Evolutionary conservation across 2,329 filamentous ascomycete genomes (phyloP).

Genomic region (Phyllosticta paracitricarpa): DNA sequence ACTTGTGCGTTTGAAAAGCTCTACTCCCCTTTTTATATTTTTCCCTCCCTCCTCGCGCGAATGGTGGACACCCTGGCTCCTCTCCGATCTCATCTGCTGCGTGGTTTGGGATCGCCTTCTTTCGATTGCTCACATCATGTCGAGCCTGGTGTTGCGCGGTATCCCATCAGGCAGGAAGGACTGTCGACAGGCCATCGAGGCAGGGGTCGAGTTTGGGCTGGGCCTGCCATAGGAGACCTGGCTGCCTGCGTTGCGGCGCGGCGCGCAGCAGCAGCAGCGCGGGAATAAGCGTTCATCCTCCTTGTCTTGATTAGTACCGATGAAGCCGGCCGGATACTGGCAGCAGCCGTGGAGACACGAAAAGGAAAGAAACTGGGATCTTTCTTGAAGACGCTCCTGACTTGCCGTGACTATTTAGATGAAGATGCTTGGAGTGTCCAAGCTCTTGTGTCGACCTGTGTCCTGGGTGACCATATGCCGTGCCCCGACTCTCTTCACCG

Average conservation of each 20-base stretch:
- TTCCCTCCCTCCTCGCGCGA: background rate
- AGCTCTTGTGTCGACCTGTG: background rate
- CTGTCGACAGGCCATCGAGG: background rate
- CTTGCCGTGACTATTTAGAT: background rate
- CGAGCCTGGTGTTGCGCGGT: background rate
- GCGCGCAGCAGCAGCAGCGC: too few relatives aligned
- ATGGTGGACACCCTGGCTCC: background rate
- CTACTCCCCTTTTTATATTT: background rate
- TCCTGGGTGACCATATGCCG: background rate
- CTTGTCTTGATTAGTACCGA: background rate
- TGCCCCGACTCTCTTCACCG: background rate
- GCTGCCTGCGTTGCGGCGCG: background rate
- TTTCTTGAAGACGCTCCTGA: background rate
- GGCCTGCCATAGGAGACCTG: background rate
- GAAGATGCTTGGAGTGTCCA: background rate
- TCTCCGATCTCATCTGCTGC: background rate
- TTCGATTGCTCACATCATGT: background rate
- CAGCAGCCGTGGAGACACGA: background rate
- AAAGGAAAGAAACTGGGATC: background rate
- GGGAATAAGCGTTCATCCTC: background rate
- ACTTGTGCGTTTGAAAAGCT: background rate
- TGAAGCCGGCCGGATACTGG: background rate
- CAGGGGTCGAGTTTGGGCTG: background rate
- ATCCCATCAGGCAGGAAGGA: background rate
- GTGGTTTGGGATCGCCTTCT: background rate